Evolutionary conservation across 768 basidiomycete species (phyloP).

Genomic region (Rhodotorula diobovata): DNA sequence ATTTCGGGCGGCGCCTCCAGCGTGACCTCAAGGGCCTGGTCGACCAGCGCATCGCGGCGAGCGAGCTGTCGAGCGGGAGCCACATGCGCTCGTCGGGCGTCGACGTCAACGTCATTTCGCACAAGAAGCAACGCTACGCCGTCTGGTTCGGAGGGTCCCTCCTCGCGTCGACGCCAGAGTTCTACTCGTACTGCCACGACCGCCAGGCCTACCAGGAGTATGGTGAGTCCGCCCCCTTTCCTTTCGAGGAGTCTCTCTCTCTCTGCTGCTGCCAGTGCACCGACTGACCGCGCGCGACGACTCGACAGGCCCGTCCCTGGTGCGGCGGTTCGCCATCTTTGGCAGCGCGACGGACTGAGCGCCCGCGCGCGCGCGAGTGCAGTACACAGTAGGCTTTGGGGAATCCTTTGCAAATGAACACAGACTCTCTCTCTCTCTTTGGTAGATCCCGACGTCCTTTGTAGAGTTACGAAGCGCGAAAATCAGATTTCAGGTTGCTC

Average conservation of each 20-base stretch:
- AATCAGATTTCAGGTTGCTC: too few relatives aligned
- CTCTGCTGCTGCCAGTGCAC: too few relatives aligned
- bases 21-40: slow-evolving; percentile 91
- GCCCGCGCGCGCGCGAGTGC: too few relatives aligned
- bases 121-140: slow-evolving; percentile 93
- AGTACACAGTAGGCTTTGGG: neutral
- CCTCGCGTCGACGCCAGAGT: slow-evolving; percentile 91
- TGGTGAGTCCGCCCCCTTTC: slow-evolving; percentile 1
- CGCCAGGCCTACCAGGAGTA: slow-evolving; percentile 33
- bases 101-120: slow-evolving; percentile 95
- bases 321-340: slow-evolving; percentile 87
- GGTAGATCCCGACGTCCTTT: too few relatives aligned
- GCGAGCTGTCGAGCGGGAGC: slow-evolving; percentile 68
- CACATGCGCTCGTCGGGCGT: slow-evolving; percentile 85
- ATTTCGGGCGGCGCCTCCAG: slow-evolving; percentile 95
- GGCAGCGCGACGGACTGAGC: slow-evolving; percentile 49
- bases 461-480: too few relatives aligned
- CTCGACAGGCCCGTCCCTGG: slow-evolving; percentile 78
- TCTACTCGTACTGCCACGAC: slow-evolving; percentile 75
- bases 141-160: slow-evolving; percentile 98
- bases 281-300: too few relatives aligned
- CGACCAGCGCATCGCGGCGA: slow-evolving; percentile 77
- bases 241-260: neutral
- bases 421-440: neutral
- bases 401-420: too few relatives aligned